Percentiles rank a stretch among this genome's conserved stretches.
Evolutionary conservation across 345 rosid species (phyloP).

Genomic region (Triadica sebifera): DNA sequence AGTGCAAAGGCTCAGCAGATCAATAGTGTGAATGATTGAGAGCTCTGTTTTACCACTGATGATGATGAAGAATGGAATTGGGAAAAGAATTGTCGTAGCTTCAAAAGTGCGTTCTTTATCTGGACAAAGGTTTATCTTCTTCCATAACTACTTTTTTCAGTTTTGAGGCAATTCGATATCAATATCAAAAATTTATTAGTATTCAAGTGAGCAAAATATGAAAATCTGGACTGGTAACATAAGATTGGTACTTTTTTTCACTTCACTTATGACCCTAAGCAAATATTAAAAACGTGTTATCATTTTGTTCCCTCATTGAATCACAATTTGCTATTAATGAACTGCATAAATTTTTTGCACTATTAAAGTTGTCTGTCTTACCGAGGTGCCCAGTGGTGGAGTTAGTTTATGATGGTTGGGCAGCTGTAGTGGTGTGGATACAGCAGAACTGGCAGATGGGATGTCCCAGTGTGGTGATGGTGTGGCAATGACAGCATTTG

Average conservation of each 20-base stretch:
- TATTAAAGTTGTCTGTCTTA: too few relatives aligned
- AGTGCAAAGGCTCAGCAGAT: too few relatives aligned
- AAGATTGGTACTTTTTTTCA: background rate
- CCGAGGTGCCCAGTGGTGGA: too few relatives aligned
- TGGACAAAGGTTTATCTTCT: conserved; percentile 27
- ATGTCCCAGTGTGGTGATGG: background rate
- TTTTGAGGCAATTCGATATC: too few relatives aligned
- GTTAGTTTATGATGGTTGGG: background rate
- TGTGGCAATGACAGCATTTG: background rate
- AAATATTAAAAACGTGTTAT: background rate
- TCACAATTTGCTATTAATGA: too few relatives aligned
- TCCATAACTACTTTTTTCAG: background rate
- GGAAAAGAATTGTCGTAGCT: conserved; percentile 21
- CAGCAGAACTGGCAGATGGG: background rate
- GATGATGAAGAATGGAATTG: conserved; percentile 19
- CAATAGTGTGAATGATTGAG: background rate
- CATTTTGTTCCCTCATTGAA: background rate
- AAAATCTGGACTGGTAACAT: too few relatives aligned
- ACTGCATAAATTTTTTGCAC: too few relatives aligned
- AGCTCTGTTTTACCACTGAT: conserved; percentile 24
- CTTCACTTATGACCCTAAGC: background rate
- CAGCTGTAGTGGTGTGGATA: background rate
- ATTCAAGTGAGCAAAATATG: background rate
- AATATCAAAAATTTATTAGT: background rate
- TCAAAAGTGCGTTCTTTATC: conserved; percentile 10